These are phyloP conservation scores for Aspergillus sp. DNA, from an alignment of 2,329 filamentous ascomycete genomes.

Conservation along the genomic window DNA sequence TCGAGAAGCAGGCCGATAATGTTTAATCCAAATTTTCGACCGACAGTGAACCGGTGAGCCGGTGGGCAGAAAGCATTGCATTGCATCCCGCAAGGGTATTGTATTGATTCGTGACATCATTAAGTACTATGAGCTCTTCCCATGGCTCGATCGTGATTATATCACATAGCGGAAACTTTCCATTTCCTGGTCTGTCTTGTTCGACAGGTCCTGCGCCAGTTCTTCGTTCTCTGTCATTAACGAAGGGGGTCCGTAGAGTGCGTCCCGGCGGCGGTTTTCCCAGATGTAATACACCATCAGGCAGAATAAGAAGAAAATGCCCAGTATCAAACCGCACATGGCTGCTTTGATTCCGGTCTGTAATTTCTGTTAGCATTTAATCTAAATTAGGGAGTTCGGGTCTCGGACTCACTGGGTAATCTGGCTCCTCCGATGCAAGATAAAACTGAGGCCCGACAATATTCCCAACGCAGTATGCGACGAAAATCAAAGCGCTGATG, in stretches of 20 bases:
- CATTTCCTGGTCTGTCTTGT: slow-evolving; percentile 30
- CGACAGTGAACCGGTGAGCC: no score
- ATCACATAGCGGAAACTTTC: slow-evolving; percentile 30
- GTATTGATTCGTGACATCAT: neutral
- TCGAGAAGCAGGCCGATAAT: no score
- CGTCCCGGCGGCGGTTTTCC: slow-evolving; percentile 26
- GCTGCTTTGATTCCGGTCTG: slow-evolving; percentile 30
- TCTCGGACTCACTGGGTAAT: slow-evolving; percentile 20
- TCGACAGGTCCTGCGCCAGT: slow-evolving; percentile 24
- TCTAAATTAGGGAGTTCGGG: neutral
- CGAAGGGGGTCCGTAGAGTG: slow-evolving; percentile 17
- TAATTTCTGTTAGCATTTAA: neutral
- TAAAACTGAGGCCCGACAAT: slow-evolving; percentile 31
- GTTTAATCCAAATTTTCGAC: no score
- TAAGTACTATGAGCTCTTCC: neutral
- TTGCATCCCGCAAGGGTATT: no score
- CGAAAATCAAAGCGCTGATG: slow-evolving; percentile 43
- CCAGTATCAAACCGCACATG: slow-evolving; percentile 22
- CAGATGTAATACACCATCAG: slow-evolving; percentile 23
- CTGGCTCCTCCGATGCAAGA: slow-evolving; percentile 24
- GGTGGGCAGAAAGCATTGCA: no score
- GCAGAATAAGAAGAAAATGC: slow-evolving; percentile 23
- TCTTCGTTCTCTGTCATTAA: slow-evolving; percentile 21
- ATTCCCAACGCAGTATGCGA: slow-evolving; percentile 33
- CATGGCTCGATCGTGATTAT: slow-evolving; percentile 4